Evolutionary conservation across 1,284 basidiomycete genomes (phyloP).

Genomic region (Apiotrichum brassicae): DNA sequence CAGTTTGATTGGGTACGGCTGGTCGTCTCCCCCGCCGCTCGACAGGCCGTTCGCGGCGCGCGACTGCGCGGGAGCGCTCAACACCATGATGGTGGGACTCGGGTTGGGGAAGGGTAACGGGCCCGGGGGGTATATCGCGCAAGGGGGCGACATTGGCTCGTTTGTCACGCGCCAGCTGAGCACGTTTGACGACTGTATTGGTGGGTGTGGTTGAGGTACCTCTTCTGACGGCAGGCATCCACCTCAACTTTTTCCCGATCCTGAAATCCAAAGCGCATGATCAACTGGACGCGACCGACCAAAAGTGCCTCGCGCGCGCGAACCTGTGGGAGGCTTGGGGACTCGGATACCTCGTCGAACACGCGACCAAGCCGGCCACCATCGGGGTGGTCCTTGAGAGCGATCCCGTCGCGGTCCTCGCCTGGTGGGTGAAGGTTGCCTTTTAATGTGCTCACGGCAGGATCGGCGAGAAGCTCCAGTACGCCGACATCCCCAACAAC

Average conservation of each 20-base stretch:
- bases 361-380: conserved; percentile 45
- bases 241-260: conserved; percentile 30
- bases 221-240: conserved; percentile 18
- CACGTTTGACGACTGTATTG: conserved; percentile 25
- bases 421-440: conserved; percentile 45
- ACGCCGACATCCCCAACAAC: conserved; percentile 7
- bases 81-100: conserved; percentile 42
- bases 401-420: conserved; percentile 44
- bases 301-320: conserved; percentile 8
- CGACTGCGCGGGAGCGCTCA: conserved; percentile 32
- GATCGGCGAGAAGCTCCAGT: conserved; percentile 47
- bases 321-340: conserved; percentile 12
- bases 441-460: conserved; percentile 18
- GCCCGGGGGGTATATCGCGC: conserved; percentile 35
- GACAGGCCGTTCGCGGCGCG: conserved; percentile 32
- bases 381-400: conserved; percentile 42
- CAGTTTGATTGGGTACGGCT: conserved; percentile 39
- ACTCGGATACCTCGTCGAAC: conserved; percentile 18
- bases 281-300: conserved; percentile 10
- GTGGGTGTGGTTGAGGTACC: conserved; percentile 15
- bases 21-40: conserved; percentile 33
- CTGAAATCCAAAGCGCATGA: conserved; percentile 4
- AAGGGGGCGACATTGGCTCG: conserved; percentile 44
- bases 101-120: conserved; percentile 25
- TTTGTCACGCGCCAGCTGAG: conserved; percentile 26